A percentile compares a stretch with the other conserved stretches of the same genome.
These are phyloP conservation scores for Fraxinus platypoda DNA, from an alignment of 305 asterid genomes.

Conservation along the genomic window DNA sequence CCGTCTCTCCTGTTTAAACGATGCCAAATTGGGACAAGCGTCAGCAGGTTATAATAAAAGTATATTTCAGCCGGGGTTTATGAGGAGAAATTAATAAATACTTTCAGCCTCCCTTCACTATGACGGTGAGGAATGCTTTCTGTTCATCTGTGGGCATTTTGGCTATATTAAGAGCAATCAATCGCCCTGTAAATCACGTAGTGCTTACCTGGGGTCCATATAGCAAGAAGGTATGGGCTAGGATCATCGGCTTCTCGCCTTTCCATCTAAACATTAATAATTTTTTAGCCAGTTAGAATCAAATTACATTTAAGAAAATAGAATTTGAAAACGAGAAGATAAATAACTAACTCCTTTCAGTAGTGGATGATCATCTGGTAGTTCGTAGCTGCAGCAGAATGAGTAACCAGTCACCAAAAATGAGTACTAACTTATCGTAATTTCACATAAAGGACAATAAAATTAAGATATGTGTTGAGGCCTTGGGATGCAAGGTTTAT, in stretches of 20 bases:
- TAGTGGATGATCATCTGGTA: conserved; percentile 81
- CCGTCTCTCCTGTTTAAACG: conserved; percentile 72
- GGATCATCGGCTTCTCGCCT: conserved; percentile 95
- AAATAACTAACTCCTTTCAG: conserved; percentile 61
- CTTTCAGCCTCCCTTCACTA: conserved; percentile 7
- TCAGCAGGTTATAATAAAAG: conserved; percentile 8
- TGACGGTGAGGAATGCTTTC: conserved; percentile 8
- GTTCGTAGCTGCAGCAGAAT: conserved; percentile 67
- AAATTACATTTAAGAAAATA: conserved; percentile 22
- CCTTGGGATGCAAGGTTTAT: neutral
- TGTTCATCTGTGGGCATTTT: conserved; percentile 11
- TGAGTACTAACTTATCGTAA: neutral
- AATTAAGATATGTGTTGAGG: neutral
- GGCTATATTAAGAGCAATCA: conserved; percentile 3
- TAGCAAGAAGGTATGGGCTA: conserved; percentile 91
- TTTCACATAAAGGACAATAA: neutral
- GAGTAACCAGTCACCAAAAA: conserved; percentile 26
- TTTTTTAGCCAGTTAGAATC: conserved; percentile 26
- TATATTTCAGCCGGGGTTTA: neutral
- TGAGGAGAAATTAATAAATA: neutral
- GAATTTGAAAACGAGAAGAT: conserved; percentile 20
- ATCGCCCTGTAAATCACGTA: neutral
- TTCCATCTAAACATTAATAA: conserved; percentile 56
- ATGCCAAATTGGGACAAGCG: conserved; percentile 12
- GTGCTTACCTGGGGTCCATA: conserved; percentile 92